These are phyloP conservation scores for Mallotus japonicus DNA, from an alignment of 441 rosid genomes.

Conservation along the genomic window DNA sequence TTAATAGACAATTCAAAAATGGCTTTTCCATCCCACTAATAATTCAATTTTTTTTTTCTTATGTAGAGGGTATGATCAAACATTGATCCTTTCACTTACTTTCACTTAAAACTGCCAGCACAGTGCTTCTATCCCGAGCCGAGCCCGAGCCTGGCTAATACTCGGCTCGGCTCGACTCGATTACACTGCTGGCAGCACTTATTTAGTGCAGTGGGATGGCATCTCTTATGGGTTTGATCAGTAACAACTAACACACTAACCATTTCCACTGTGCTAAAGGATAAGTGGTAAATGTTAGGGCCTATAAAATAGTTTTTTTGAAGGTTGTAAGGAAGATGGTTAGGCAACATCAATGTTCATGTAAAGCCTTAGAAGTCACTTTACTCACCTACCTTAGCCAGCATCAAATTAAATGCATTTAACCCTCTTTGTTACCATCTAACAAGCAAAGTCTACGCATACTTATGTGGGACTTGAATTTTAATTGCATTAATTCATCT, in stretches of 20 bases:
- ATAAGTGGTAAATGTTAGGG: background rate
- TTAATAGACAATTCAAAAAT: background rate
- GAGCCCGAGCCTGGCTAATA: too few relatives aligned
- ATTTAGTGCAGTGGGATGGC: too few relatives aligned
- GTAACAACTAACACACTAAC: too few relatives aligned
- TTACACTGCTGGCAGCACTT: too few relatives aligned
- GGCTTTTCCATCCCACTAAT: background rate
- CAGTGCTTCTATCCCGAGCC: too few relatives aligned
- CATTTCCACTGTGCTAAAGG: background rate
- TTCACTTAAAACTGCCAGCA: too few relatives aligned
- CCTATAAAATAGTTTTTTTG: background rate
- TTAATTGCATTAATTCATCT: too few relatives aligned
- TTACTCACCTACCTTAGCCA: background rate
- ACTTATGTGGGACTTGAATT: too few relatives aligned
- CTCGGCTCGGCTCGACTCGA: too few relatives aligned
- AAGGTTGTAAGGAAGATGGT: constrained; percentile 19
- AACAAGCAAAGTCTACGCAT: background rate
- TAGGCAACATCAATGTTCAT: background rate
- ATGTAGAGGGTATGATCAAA: background rate
- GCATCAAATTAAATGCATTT: background rate
- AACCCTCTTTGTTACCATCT: background rate
- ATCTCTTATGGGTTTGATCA: too few relatives aligned
- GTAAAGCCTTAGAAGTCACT: constrained; percentile 18
- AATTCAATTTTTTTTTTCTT: background rate
- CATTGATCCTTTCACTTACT: background rate